These are phyloP conservation scores for Brasilioporus rufonigricans DNA, from an alignment of 768 basidiomycete species.

Conservation along the genomic window DNA sequence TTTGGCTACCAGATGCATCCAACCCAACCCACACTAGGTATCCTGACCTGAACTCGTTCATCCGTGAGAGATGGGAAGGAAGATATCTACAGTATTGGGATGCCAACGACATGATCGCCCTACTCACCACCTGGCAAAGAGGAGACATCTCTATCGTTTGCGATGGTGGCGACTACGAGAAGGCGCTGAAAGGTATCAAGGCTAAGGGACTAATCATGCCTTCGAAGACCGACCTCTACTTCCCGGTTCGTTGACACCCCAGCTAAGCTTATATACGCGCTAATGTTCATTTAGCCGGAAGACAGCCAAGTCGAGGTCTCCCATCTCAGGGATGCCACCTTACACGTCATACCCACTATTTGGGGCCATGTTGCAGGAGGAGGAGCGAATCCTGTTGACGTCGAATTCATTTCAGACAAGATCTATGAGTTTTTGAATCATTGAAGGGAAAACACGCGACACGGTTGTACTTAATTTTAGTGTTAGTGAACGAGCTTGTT, in stretches of 20 bases:
- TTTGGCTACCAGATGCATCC: background rate
- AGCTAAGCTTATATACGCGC: background rate
- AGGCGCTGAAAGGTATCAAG: conserved; percentile 42
- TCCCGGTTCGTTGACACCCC: conserved; percentile 39
- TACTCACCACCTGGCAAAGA: conserved; percentile 50
- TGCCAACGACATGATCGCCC: conserved; percentile 52
- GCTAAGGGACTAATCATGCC: conserved; percentile 59
- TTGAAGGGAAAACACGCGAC: background rate
- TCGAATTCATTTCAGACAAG: conserved; percentile 35
- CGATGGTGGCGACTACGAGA: conserved; percentile 44
- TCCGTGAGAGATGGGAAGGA: conserved; percentile 51
- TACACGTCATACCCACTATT: conserved; percentile 53
- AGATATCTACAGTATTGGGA: conserved; percentile 47
- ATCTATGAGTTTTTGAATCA: conserved; percentile 43
- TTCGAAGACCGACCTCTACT: conserved; percentile 58
- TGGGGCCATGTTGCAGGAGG: conserved; percentile 61
- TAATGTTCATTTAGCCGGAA: conserved; percentile 41
- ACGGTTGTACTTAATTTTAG: background rate
- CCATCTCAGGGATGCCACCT: conserved; percentile 39
- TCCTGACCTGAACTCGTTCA: conserved; percentile 46
- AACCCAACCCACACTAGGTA: conserved; percentile 32
- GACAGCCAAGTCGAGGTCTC: conserved; percentile 52
- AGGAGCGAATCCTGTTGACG: conserved; percentile 39
- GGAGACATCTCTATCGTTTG: conserved; percentile 50
- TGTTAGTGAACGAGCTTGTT: too few species aligned